Conservation (phyloP, 345 rosid genomes). For the Brassica juncea region DNA sequence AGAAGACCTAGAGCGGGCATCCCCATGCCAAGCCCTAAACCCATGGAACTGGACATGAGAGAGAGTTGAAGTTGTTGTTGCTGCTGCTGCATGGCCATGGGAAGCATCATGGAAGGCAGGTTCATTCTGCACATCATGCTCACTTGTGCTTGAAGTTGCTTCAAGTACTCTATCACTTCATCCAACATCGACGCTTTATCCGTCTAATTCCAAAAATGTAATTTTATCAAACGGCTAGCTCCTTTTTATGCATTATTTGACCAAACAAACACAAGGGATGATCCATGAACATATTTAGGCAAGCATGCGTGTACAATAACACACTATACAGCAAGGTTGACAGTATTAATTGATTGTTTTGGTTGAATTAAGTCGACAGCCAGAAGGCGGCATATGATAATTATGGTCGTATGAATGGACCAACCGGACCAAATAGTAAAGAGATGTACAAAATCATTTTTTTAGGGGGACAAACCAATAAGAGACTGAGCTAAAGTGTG, state of each 20-base stretch:
- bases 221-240: background rate
- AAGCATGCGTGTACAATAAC: background rate
- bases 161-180: constrained; percentile 93
- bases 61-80: constrained; percentile 72
- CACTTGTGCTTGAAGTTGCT: constrained; percentile 88
- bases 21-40: constrained; percentile 72
- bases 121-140: constrained; percentile 80
- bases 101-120: constrained; percentile 74
- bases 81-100: constrained; percentile 73
- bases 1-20: constrained; percentile 42
- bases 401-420: constrained; percentile 5
- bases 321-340: background rate
- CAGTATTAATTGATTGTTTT: constrained; percentile 2
- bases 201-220: constrained; percentile 49
- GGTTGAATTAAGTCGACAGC: constrained; percentile 16
- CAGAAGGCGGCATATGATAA: constrained; percentile 8
- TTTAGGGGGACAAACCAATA: constrained; percentile 18
- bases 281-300: background rate
- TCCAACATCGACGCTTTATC: constrained; percentile 98
- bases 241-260: background rate
- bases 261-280: constrained; percentile 6
- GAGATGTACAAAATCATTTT: constrained; percentile 13
- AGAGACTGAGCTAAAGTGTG: constrained; percentile 34
- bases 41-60: constrained; percentile 68
- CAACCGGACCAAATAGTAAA: constrained; percentile 24